Conservation (phyloP, 345 rosid genomes). For the Eucalyptus pauciflora region DNA sequence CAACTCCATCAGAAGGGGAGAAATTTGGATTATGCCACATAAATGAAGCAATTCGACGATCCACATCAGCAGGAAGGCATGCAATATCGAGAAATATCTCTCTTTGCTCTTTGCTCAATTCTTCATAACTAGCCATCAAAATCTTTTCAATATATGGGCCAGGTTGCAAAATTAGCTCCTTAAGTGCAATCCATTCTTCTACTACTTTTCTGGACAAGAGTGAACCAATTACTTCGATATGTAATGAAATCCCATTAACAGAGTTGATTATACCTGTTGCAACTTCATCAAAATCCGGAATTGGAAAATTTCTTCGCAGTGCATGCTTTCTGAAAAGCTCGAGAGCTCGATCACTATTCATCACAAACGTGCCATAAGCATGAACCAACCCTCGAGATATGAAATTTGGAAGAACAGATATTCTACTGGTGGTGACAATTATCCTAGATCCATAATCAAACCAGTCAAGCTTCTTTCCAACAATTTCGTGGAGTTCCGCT, state of each 20-base stretch:
- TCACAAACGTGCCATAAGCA: no score
- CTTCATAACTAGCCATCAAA: no score
- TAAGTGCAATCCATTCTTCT: rapidly evolving
- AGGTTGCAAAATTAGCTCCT: neutral
- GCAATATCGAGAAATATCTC: neutral
- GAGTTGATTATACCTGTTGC: neutral
- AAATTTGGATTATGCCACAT: no score
- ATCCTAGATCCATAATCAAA: neutral
- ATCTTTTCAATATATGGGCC: no score
- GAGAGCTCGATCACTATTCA: neutral
- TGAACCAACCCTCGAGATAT: no score
- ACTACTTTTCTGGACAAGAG: neutral
- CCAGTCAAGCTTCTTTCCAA: neutral
- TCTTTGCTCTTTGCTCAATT: no score
- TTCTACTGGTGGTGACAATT: neutral
- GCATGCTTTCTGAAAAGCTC: neutral
- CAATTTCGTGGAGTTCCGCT: neutral
- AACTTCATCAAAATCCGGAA: neutral
- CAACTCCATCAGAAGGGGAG: neutral
- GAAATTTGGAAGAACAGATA: no score
- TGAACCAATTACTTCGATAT: neutral
- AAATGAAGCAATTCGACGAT: no score
- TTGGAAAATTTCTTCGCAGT: rapidly evolving
- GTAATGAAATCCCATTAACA: neutral
- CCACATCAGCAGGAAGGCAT: no score